Percentiles rank a stretch among this genome's conserved stretches.
phyloP scores from a whole-genome alignment of 306 rosid species.

The Sindora glabra region DNA sequence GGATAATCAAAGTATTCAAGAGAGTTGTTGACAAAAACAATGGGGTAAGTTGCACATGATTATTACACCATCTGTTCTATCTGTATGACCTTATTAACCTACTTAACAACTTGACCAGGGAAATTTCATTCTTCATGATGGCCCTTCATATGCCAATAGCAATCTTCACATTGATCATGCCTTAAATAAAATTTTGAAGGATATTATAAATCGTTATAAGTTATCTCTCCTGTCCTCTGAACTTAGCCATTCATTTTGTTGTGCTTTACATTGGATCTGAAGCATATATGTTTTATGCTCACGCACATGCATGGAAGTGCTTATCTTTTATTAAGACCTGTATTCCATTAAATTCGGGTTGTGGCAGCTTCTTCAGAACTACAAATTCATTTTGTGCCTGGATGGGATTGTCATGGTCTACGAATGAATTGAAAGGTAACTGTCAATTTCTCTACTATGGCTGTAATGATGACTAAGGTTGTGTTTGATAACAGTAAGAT shows the following conservation, averaged over 20 bases:
- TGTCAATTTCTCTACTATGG: conserved; percentile 7
- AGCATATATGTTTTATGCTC: no score
- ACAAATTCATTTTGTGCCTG: conserved; percentile 85
- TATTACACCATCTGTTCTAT: not conserved
- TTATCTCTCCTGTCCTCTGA: conserved; percentile 26
- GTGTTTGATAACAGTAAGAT: no score
- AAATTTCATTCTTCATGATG: conserved; percentile 87
- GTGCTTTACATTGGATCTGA: no score
- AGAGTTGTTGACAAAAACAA: conserved; percentile 65
- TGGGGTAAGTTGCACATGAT: conserved; percentile 57
- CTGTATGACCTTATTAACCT: conserved; percentile 19
- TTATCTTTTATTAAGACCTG: not conserved
- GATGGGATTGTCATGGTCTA: conserved; percentile 99
- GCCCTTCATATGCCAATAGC: conserved; percentile 97
- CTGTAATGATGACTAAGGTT: not conserved
- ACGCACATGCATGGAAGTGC: not conserved
- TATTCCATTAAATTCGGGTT: conserved; percentile 8
- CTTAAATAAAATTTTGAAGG: conserved; percentile 89
- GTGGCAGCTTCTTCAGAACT: conserved; percentile 95
- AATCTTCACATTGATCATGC: conserved; percentile 99
- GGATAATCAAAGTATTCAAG: conserved; percentile 69
- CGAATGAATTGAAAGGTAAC: conserved; percentile 98
- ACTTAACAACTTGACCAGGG: conserved; percentile 43
- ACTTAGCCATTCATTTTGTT: conserved; percentile 7
- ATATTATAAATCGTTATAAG: conserved; percentile 93